Evolutionary conservation across 345 rosid genomes (phyloP).

Genomic region (Orychophragmus violaceus): DNA sequence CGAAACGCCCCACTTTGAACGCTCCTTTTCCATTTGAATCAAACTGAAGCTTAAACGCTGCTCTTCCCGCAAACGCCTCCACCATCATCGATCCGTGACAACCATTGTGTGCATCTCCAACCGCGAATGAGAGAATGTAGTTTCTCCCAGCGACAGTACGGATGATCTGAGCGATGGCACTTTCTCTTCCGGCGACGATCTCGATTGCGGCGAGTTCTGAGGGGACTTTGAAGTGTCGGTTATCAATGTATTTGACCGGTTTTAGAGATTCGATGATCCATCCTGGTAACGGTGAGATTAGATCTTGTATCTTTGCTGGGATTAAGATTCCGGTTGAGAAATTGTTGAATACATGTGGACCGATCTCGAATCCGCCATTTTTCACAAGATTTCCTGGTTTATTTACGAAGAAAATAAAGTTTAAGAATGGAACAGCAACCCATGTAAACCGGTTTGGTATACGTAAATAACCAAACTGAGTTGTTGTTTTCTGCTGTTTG

Average conservation of each 20-base stretch:
- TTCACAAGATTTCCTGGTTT: conserved; percentile 47
- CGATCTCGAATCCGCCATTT: conserved; percentile 74
- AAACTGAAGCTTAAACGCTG: conserved; percentile 36
- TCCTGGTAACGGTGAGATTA: conserved; percentile 70
- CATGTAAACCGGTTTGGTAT: not conserved
- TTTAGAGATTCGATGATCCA: conserved; percentile 89
- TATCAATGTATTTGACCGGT: conserved; percentile 71
- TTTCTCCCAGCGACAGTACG: conserved; percentile 41
- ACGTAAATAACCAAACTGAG: not conserved
- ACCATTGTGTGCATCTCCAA: conserved; percentile 71
- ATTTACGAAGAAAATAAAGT: not conserved
- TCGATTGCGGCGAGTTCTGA: conserved; percentile 57
- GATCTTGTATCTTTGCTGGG: conserved; percentile 47
- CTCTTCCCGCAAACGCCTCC: conserved; percentile 55
- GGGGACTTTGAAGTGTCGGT: conserved; percentile 58
- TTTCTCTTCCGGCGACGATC: conserved; percentile 75
- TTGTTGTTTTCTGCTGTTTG: not conserved
- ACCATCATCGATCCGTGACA: conserved; percentile 88
- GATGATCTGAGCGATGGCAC: conserved; percentile 73
- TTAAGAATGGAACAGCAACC: not conserved
- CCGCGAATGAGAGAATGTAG: conserved; percentile 48
- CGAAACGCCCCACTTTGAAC: conserved; percentile 38
- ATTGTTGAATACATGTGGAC: conserved; percentile 75
- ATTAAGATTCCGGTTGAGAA: conserved; percentile 76
- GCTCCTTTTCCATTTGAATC: conserved; percentile 53